Conservation (phyloP, 257 asterid genomes). For the Gentiana straminea region DNA sequence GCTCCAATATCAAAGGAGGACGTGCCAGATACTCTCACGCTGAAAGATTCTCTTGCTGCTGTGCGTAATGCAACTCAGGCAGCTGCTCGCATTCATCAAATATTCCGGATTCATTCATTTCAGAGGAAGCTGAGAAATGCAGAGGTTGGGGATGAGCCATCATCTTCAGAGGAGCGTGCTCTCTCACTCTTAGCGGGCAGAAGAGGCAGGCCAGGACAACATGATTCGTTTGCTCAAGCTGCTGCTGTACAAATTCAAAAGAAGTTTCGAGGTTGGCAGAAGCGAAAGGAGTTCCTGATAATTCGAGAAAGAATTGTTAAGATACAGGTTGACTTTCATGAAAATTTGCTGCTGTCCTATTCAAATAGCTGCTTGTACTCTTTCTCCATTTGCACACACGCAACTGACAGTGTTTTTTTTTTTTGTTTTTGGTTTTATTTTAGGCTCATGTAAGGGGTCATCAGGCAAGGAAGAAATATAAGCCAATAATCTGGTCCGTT, state of each 20-base stretch:
- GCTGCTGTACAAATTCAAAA: constrained; percentile 88
- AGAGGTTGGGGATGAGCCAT: constrained; percentile 29
- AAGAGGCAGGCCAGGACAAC: constrained; percentile 44
- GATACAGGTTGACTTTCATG: constrained; percentile 64
- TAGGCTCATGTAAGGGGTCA: constrained; percentile 99
- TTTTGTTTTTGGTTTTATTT: constrained; percentile 16
- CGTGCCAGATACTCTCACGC: constrained; percentile 59
- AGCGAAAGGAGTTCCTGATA: constrained; percentile 61
- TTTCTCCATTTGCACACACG: not conserved
- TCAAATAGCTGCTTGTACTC: too few relatives aligned
- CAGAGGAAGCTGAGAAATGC: constrained; percentile 61
- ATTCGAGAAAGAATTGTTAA: constrained; percentile 76
- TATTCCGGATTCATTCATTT: constrained; percentile 75
- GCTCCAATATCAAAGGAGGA: constrained; percentile 54
- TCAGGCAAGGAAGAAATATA: constrained; percentile 85
- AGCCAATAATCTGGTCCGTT: constrained; percentile 82
- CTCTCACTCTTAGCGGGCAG: constrained; percentile 49
- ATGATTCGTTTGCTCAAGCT: constrained; percentile 45
- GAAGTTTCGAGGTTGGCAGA: constrained; percentile 90
- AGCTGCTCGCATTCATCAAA: constrained; percentile 85
- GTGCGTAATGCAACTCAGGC: constrained; percentile 92
- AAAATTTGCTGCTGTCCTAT: not conserved
- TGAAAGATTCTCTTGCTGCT: constrained; percentile 91
- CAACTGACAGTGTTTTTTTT: not conserved
- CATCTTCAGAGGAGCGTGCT: constrained; percentile 41